Base-by-base conservation (phyloP, 1,139 yeast genomes). In the Geotrichum carabidarum region DNA sequence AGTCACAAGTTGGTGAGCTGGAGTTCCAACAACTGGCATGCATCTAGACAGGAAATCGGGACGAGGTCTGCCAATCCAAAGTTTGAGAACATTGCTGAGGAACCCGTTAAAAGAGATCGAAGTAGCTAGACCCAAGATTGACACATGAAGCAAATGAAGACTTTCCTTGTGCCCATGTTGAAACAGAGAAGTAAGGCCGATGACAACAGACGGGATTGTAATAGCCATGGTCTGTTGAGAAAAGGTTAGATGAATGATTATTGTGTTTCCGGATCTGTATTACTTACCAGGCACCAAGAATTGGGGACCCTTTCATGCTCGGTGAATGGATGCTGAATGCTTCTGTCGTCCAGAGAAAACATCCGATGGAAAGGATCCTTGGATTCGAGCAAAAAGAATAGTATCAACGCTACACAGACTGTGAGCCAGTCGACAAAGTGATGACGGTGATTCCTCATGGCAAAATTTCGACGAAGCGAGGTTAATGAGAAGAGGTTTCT, bases 41-140 rank as follows among this genome's bases (percentile, higher is more conserved):
- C 95, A 87, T 51, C 95, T 71, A 6, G 80, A 82, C 36, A 87
- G 69, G 63, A 87, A 86, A 67, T 87, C 95, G 0, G 95, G 95
- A 41, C 95, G 73, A 43, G 86, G 86, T 61, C 88, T 75, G 12
- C 90, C 93, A 41, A 87, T 80, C 83, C 87, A 80, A 59, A 80
- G 79, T 68, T 87, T 87, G 55, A 85, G 67, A 34, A 81, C 69
- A 62, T 82, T 82, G 32, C 85, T 79, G 44, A 80, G 59, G 8
- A 78, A 74, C 7, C 76, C 75, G 34, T 76, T 76, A 42, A 77
- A 58, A 3, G 71, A 61, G 50, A 77, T 65, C 1, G 80, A 68
- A 14, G 77, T 63, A 30, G 69, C 65, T 41, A 80, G 69, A 1
- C 81, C 82, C 43, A 79, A 65, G 1, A 78, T 54, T 3, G 80